Evolutionary conservation across 176 grass and related monocot genomes (phyloP).

Genomic region (Triticum monococcum): DNA sequence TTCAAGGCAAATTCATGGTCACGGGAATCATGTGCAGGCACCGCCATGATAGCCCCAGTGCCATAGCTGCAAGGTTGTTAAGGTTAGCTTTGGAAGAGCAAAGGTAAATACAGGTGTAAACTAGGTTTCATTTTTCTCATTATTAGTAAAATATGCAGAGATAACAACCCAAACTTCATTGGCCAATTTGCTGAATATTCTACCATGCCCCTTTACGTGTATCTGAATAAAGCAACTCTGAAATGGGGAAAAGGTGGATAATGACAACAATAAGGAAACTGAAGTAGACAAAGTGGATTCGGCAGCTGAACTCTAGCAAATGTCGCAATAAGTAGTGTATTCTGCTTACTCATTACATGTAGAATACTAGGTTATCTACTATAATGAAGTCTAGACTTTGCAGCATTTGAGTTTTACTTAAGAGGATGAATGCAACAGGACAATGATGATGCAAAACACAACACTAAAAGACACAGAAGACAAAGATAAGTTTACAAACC

Average conservation of each 20-base stretch:
- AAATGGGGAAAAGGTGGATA: not conserved
- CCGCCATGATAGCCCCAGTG: conserved; percentile 97
- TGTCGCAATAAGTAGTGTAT: not conserved
- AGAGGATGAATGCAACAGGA: not conserved
- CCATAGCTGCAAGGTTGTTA: conserved; percentile 66
- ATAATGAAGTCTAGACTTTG: not conserved
- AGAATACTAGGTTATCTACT: not conserved
- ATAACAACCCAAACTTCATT: not conserved
- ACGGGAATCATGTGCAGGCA: conserved; percentile 91
- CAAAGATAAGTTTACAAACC: conserved; percentile 48
- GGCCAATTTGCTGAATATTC: not conserved
- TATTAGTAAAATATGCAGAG: not conserved
- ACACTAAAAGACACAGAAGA: not conserved
- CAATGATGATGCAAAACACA: conserved; percentile 9
- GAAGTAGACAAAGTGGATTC: not conserved
- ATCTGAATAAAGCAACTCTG: too few species aligned
- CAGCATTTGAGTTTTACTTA: not conserved
- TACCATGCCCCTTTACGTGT: not conserved
- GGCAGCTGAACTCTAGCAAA: not conserved
- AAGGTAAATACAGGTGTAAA: conserved; percentile 8
- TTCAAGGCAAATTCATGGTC: conserved; percentile 81
- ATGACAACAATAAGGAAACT: not conserved
- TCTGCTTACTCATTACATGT: not conserved
- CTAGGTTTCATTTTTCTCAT: not conserved
- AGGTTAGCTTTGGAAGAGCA: not conserved